Conservation (phyloP, 352 stramenopile species). For the Halophytophthora polymorphica region DNA sequence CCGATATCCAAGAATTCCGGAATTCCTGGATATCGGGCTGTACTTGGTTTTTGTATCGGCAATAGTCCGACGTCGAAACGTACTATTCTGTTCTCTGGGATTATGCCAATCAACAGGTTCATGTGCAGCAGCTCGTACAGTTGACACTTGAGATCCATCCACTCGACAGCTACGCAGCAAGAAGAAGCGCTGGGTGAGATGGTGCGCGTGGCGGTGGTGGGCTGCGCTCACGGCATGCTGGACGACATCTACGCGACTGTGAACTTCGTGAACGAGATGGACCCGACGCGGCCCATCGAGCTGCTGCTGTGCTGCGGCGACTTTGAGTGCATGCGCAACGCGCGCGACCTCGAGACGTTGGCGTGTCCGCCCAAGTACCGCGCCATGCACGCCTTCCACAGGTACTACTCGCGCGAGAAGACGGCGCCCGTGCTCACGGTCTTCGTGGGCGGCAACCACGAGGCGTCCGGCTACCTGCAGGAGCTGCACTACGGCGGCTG, state of each 20-base stretch:
- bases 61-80: too few species aligned
- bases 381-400: constrained; percentile 89
- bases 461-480: constrained; percentile 96
- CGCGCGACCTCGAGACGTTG: constrained; percentile 92
- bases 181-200: constrained; percentile 6
- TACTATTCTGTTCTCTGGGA: too few species aligned
- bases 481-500: constrained; percentile 98
- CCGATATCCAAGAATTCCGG: too few species aligned
- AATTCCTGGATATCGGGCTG: too few species aligned
- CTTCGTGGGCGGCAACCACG: constrained; percentile 99
- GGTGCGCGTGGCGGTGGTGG: constrained; percentile 93
- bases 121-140: too few species aligned
- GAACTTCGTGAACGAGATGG: constrained; percentile 86
- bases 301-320: constrained; percentile 98
- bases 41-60: too few species aligned
- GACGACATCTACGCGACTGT: constrained; percentile 97
- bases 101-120: too few species aligned
- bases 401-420: constrained; percentile 95
- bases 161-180: too few species aligned
- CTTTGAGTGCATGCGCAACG: constrained; percentile 97
- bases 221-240: constrained; percentile 98
- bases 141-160: neutral
- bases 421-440: constrained; percentile 93
- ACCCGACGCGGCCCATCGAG: constrained; percentile 81
- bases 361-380: constrained; percentile 96